Evolutionary conservation across 768 basidiomycete genomes (phyloP).

Genomic region (Tulasnella sp.): DNA sequence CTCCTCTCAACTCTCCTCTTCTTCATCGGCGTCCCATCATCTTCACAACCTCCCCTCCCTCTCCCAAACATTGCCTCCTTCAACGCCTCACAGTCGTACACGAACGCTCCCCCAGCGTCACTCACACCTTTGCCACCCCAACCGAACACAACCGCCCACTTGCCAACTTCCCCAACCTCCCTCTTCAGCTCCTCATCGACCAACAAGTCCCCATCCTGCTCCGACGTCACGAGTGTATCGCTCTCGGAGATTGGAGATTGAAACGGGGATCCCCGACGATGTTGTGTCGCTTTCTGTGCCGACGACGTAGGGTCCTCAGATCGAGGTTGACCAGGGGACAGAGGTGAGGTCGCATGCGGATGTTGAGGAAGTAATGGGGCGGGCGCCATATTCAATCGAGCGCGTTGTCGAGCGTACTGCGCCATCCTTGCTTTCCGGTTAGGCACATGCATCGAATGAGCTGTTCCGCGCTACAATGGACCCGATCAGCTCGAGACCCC

Average conservation of each 20-base stretch:
- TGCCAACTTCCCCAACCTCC: constrained; percentile 14
- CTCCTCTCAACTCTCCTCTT: background rate
- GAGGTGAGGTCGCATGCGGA: background rate
- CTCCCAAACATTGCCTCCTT: constrained; percentile 10
- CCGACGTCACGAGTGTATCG: background rate
- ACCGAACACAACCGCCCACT: constrained; percentile 15
- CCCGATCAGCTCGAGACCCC: background rate
- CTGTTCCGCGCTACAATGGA: constrained; percentile 11
- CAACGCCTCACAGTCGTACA: constrained; percentile 14
- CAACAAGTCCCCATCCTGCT: background rate
- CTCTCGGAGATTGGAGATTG: background rate
- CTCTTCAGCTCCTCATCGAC: constrained; percentile 15
- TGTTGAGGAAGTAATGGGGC: background rate
- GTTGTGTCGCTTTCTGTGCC: background rate
- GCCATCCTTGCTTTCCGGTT: constrained; percentile 17
- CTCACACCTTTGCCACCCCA: background rate
- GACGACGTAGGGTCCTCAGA: background rate
- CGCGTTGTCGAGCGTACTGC: constrained; percentile 17
- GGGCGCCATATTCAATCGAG: constrained; percentile 15
- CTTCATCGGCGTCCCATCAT: background rate
- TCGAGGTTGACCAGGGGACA: background rate
- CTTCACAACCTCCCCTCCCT: constrained; percentile 1
- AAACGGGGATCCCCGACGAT: background rate
- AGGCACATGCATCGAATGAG: constrained; percentile 15
- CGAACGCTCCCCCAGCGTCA: background rate